Evolutionary conservation across 2,329 filamentous ascomycete species (phyloP).

Genomic region (Trichoderma guizhouense): DNA sequence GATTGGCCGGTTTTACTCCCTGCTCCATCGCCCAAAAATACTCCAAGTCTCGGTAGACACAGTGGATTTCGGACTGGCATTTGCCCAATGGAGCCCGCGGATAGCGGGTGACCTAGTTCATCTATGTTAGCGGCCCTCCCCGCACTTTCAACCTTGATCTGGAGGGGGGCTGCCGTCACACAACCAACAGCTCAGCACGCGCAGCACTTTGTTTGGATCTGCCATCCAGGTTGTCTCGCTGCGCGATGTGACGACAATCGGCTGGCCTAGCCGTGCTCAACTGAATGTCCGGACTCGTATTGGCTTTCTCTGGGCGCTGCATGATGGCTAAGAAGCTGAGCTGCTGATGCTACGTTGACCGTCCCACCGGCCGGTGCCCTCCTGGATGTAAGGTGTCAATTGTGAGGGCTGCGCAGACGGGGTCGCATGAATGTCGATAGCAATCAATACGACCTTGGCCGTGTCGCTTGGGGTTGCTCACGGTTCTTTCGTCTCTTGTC

Average conservation of each 20-base stretch:
- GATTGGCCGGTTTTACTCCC: neutral
- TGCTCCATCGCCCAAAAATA: neutral
- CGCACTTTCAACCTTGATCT: slow-evolving; percentile 9
- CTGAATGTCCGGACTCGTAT: neutral
- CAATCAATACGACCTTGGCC: neutral
- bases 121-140: neutral
- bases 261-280: neutral
- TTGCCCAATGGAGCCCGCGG: neutral
- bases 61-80: neutral
- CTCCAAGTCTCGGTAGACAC: neutral
- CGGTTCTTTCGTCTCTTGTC: neutral
- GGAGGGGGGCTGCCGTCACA: neutral
- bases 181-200: neutral
- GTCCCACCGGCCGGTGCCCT: neutral
- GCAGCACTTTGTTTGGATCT: neutral
- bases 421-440: neutral
- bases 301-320: neutral
- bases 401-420: neutral
- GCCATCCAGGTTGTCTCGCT: neutral
- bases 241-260: slow-evolving; percentile 10
- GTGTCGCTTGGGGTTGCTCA: neutral
- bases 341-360: neutral
- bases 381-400: neutral
- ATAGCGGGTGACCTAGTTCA: slow-evolving; percentile 1
- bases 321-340: neutral